Base-by-base conservation (phyloP, 345 rosid species). In the Eucalyptus caleyi region DNA sequence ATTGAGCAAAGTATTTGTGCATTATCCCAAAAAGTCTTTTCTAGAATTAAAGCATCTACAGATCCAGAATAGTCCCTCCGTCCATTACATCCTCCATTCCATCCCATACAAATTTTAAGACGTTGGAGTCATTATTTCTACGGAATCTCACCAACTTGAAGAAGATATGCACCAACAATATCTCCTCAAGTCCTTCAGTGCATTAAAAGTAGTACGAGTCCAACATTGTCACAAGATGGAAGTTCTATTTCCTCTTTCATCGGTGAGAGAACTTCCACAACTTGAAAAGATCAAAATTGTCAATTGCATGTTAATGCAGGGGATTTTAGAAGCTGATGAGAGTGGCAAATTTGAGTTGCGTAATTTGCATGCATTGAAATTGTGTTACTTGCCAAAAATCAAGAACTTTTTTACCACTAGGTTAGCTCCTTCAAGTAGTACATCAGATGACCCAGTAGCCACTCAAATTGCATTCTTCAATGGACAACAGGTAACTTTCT, bases 391-490 rank as follows among this genome's bases (percentile, higher is more conserved):
- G 40, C 80, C 21, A 16, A 0, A 8, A 2, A 32, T 67, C 3
- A 67, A n/a, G 23, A 67, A 32, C 4, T 32, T 67, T n/a, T 6
- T 4, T 1, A 2, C 11, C 0, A 1, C 5, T 1, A 9, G 2
- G 40, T 7, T 0, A 0, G 21, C 21, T 67, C 40, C 40, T 16
- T 67, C 3, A 0, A n/a, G 40, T 32, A 15, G 80, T 16, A 16
- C 6, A 8, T 32, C 2, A n/a, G 1, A 16, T 0, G 0, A 15
- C 80, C 23, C 0, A 0, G 34, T 62, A 2, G 72, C 2, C 34
- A 30, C 80, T 16, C 21, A 67, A 67, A 8, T 16, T n/a, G 40
- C 40, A 15, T 67, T 32, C 40, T 67, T 67, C 11, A n/a, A 8
- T 5, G 40, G 44, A 4, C 81, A 69, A 5, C 44, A 34, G 26